A percentile compares a stretch with the other conserved stretches of the same genome.
phyloP scores from a whole-genome alignment of 768 basidiomycete genomes.

The Termitomyces sp. region DNA sequence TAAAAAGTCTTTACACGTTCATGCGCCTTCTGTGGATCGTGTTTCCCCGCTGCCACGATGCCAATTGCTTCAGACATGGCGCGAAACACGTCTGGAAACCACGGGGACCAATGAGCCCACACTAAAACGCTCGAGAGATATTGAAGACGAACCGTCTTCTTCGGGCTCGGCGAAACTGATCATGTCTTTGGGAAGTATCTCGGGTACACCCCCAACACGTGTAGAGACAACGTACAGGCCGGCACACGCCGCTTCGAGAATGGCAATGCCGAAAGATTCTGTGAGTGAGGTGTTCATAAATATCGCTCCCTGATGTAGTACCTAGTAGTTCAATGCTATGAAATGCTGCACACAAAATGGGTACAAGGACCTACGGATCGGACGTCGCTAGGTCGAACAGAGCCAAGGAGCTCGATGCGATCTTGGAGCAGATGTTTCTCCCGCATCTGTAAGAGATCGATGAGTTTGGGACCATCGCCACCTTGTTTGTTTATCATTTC shows the following conservation, averaged over 20 bases:
- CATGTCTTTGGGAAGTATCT: slow-evolving; percentile 91
- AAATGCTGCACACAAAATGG: not conserved
- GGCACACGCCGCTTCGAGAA: slow-evolving; percentile 93
- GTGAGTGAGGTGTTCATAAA: slow-evolving; percentile 96
- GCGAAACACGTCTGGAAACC: slow-evolving; percentile 67
- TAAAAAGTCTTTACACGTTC: slow-evolving; percentile 80
- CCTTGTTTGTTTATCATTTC: slow-evolving; percentile 38
- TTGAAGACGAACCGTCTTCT: slow-evolving; percentile 69
- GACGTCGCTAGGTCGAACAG: slow-evolving; percentile 80
- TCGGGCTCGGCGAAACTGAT: slow-evolving; percentile 94
- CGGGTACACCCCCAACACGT: slow-evolving; percentile 92
- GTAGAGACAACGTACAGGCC: slow-evolving; percentile 95
- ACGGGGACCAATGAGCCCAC: not conserved
- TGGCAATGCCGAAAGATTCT: slow-evolving; percentile 96
- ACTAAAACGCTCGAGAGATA: not conserved
- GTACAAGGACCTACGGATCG: slow-evolving; percentile 55
- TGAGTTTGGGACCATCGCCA: slow-evolving; percentile 93
- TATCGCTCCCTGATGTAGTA: slow-evolving; percentile 83
- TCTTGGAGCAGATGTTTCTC: slow-evolving; percentile 90
- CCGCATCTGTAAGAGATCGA: slow-evolving; percentile 92
- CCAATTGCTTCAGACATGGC: slow-evolving; percentile 79
- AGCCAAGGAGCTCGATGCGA: slow-evolving; percentile 84
- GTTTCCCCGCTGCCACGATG: slow-evolving; percentile 60
- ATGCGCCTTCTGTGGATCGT: slow-evolving; percentile 77
- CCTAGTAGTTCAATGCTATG: slow-evolving; percentile 36